Conservation (phyloP, 225 moss, liverwort and hornwort genomes). For the Bryoerythrophyllum caledonicum region DNA sequence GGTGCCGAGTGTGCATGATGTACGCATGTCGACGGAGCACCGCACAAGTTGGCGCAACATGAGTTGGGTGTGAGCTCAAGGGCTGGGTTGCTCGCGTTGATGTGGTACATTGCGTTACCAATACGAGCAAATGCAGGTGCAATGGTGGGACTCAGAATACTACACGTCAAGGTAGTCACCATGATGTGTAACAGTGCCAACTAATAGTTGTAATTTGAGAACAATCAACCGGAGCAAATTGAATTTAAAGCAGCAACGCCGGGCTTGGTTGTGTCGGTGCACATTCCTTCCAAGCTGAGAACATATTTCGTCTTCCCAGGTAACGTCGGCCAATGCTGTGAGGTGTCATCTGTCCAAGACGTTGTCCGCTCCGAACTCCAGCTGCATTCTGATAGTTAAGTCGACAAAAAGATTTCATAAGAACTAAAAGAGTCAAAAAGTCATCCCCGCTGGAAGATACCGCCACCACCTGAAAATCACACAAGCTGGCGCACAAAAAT, state of each 20-base stretch:
- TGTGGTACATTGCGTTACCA: background rate
- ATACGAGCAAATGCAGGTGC: background rate
- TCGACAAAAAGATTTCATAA: background rate
- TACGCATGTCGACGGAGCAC: background rate
- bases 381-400: too few relatives aligned
- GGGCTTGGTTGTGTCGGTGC: background rate
- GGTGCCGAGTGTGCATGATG: background rate
- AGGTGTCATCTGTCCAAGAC: too few relatives aligned
- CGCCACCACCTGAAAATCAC: background rate
- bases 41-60: background rate
- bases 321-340: too few relatives aligned
- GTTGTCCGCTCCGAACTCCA: too few relatives aligned
- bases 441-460: background rate
- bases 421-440: background rate
- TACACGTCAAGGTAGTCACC: background rate
- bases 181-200: background rate
- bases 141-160: background rate
- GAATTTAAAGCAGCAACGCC: background rate
- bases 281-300: too few relatives aligned
- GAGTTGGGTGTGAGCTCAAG: background rate
- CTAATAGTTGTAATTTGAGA: background rate
- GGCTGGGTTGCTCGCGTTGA: background rate
- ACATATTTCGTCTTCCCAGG: too few relatives aligned
- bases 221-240: background rate
- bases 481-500: background rate